Conservation (phyloP, 2,329 filamentous ascomycete genomes). For the Colletotrichum paranaense region DNA sequence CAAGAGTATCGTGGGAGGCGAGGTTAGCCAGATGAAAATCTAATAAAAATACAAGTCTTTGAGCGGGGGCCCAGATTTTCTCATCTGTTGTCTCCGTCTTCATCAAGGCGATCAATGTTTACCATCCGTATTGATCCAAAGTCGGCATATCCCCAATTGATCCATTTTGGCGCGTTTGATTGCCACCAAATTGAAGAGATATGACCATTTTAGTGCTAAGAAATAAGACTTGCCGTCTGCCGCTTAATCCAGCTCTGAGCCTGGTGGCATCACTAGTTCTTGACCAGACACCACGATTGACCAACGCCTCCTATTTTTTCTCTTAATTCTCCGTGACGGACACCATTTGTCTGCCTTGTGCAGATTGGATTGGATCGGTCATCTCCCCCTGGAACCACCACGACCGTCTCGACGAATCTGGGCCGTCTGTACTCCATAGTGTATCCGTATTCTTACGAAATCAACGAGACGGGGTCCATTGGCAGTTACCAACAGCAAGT, state of each 20-base stretch:
- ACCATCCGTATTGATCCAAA: too few relatives aligned
- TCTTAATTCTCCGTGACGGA: conserved; percentile 15
- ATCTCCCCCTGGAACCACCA: conserved; percentile 24
- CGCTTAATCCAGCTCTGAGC: background rate
- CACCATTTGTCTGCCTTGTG: background rate
- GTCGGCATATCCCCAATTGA: background rate
- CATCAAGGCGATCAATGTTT: conserved; percentile 1
- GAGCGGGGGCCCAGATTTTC: conserved; percentile 12
- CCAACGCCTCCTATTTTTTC: conserved; percentile 11
- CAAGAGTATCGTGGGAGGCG: conserved; percentile 7
- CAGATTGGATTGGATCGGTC: conserved; percentile 22
- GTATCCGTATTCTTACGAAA: background rate
- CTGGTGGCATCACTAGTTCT: background rate
- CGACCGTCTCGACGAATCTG: background rate
- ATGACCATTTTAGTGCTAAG: conserved; percentile 19
- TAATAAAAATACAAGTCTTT: conserved; percentile 8
- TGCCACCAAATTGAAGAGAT: background rate
- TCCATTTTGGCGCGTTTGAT: background rate
- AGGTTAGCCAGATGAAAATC: conserved; percentile 12
- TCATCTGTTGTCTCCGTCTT: background rate
- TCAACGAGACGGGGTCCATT: background rate
- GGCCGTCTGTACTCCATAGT: background rate
- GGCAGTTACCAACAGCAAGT: background rate
- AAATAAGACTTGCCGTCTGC: conserved; percentile 3
- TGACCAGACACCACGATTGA: background rate